Percentiles rank a stretch among this genome's conserved stretches.
phyloP scores from a whole-genome alignment of 2,329 filamentous ascomycete genomes.

The Sclerotiophoma versabilis region DNA sequence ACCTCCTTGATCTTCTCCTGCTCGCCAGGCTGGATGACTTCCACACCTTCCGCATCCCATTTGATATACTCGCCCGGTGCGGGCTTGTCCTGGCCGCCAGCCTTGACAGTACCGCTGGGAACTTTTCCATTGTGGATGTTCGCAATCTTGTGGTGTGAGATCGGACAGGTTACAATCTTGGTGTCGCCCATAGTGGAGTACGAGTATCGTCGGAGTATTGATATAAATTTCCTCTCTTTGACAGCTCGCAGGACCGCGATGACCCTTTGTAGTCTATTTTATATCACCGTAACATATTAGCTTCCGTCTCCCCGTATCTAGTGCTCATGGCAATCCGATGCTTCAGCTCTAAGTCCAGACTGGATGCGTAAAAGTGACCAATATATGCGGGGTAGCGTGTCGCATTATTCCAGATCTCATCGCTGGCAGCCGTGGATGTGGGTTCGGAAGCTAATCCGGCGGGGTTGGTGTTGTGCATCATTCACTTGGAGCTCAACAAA shows the following conservation, averaged over 20 bases:
- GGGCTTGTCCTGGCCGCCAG: conserved; percentile 33
- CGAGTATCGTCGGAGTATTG: not conserved
- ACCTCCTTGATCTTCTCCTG: conserved; percentile 55
- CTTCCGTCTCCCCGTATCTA: conserved; percentile 11
- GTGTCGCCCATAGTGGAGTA: conserved; percentile 5
- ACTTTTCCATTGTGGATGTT: conserved; percentile 40
- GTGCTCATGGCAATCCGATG: conserved; percentile 2
- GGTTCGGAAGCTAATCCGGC: conserved; percentile 11
- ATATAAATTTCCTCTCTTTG: not conserved
- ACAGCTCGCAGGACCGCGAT: not conserved
- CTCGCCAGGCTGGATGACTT: conserved; percentile 51
- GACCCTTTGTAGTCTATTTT: not conserved
- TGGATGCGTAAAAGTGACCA: conserved; percentile 2
- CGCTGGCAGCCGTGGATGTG: not conserved
- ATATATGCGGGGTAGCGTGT: conserved; percentile 15
- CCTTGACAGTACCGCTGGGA: conserved; percentile 33
- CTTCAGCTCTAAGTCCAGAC: conserved; percentile 8
- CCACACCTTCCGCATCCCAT: conserved; percentile 53
- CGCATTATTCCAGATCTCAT: conserved; percentile 2
- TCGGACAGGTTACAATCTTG: conserved; percentile 27
- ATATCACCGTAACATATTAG: conserved; percentile 5
- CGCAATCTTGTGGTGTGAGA: conserved; percentile 32
- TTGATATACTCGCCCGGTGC: conserved; percentile 49
- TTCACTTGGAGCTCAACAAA: not conserved
- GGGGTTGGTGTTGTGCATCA: conserved; percentile 7